A percentile compares a stretch with the other conserved stretches of the same genome.
Conservation (phyloP, 169 alveolate genomes). For the Eimeria necatrix region DNA sequence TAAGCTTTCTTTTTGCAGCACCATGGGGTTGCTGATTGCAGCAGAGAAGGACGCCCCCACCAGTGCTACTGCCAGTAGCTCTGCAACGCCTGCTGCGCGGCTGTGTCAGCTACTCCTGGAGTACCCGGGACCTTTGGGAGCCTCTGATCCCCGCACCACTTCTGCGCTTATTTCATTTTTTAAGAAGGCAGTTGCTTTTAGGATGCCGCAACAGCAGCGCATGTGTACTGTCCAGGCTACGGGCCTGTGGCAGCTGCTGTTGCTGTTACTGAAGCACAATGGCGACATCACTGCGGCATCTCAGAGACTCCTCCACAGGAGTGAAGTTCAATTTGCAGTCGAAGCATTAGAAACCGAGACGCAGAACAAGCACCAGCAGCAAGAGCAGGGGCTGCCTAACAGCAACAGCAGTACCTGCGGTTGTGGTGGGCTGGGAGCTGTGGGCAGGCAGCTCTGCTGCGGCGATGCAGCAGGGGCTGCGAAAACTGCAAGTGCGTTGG, state of each 20-base stretch:
- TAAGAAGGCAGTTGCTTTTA: not conserved
- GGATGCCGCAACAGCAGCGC: constrained; percentile 43
- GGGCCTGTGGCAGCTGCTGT: constrained; percentile 36
- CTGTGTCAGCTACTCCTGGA: not conserved
- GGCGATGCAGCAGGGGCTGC: constrained; percentile 44
- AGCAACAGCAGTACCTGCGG: not conserved
- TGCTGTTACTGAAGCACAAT: not conserved
- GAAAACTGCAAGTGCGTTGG: not conserved
- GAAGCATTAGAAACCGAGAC: not conserved
- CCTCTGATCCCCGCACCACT: constrained; percentile 32
- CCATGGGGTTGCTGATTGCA: not conserved
- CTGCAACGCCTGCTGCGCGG: not conserved
- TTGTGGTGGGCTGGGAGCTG: not conserved
- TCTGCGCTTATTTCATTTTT: not conserved
- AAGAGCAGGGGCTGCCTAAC: not conserved
- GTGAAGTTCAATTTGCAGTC: not conserved
- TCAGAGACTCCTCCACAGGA: not conserved
- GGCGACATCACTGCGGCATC: constrained; percentile 10
- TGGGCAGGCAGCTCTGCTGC: constrained; percentile 15
- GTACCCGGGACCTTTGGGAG: constrained; percentile 64
- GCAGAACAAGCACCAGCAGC: not conserved
- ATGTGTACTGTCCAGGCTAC: not conserved
- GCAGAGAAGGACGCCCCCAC: not conserved
- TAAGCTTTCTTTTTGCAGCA: not conserved
- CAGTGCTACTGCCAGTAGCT: not conserved